These are phyloP conservation scores for Coix lacrymajobi DNA, from an alignment of 176 grass and related monocot species.

Conservation along the genomic window DNA sequence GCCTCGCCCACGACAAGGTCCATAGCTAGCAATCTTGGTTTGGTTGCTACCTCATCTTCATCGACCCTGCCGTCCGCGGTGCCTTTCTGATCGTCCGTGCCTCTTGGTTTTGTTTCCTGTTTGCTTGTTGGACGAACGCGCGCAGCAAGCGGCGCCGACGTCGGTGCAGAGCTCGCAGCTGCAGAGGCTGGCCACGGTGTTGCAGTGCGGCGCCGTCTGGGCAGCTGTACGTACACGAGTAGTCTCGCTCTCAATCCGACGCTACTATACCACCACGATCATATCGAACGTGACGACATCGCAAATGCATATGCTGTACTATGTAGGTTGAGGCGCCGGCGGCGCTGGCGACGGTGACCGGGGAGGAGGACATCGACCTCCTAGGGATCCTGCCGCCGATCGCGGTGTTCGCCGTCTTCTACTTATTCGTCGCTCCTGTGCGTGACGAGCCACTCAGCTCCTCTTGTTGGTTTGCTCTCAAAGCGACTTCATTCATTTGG, in stretches of 20 bases:
- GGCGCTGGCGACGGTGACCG: conserved; percentile 67
- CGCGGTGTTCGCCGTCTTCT: conserved; percentile 54
- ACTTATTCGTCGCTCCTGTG: conserved; percentile 67
- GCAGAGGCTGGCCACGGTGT: conserved; percentile 33
- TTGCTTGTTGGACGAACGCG: neutral
- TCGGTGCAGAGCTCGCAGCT: conserved; percentile 24
- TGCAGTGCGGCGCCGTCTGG: conserved; percentile 62
- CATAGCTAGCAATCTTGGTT: neutral
- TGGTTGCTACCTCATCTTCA: neutral
- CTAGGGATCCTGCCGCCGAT: conserved; percentile 50
- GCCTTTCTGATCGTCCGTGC: conserved; percentile 1
- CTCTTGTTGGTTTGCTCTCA: neutral
- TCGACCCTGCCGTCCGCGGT: neutral
- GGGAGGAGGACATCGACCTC: conserved; percentile 69
- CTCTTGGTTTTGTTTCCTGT: neutral
- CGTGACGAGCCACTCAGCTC: neutral
- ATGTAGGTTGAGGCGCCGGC: conserved; percentile 57
- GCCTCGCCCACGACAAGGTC: conserved; percentile 47
- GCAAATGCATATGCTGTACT: neutral
- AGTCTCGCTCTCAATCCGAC: neutral
- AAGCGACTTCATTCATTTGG: neutral
- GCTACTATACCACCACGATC: neutral
- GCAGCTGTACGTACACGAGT: conserved; percentile 40
- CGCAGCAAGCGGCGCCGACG: neutral
- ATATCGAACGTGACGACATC: neutral